These are phyloP conservation scores for Daldinia eschscholtzii DNA, from an alignment of 2,329 filamentous ascomycete genomes.

Conservation along the genomic window DNA sequence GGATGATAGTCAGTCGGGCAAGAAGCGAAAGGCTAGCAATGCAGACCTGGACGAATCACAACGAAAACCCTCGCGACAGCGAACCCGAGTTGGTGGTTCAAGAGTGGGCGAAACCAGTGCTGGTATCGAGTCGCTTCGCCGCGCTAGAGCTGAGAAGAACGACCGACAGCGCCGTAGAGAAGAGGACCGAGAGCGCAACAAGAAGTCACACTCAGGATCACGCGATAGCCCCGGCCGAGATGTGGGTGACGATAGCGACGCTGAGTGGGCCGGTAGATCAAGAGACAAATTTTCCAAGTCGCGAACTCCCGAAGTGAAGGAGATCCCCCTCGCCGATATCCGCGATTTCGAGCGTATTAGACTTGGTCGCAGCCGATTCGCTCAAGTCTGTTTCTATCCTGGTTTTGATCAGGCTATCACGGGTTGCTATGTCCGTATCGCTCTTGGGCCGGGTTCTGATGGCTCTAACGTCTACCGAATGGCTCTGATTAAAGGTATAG, in stretches of 20 bases:
- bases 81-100: slow-evolving; percentile 74
- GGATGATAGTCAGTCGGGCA: slow-evolving; percentile 71
- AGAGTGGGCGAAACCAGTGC: slow-evolving; percentile 76
- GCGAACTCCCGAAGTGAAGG: slow-evolving; percentile 68
- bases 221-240: slow-evolving; percentile 63
- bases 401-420: slow-evolving; percentile 85
- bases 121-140: slow-evolving; percentile 78
- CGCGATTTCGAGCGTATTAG: slow-evolving; percentile 87
- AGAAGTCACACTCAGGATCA: slow-evolving; percentile 59
- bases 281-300: slow-evolving; percentile 63
- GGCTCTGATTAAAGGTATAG: slow-evolving; percentile 83
- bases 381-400: slow-evolving; percentile 92
- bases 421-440: slow-evolving; percentile 88
- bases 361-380: slow-evolving; percentile 87
- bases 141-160: slow-evolving; percentile 73
- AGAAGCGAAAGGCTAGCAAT: slow-evolving; percentile 82
- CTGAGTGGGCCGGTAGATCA: slow-evolving; percentile 75
- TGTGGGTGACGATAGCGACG: slow-evolving; percentile 80
- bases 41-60: slow-evolving; percentile 83
- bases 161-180: slow-evolving; percentile 73
- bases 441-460: slow-evolving; percentile 80
- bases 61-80: slow-evolving; percentile 79
- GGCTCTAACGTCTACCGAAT: slow-evolving; percentile 87
- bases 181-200: slow-evolving; percentile 69
- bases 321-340: slow-evolving; percentile 77